These are phyloP conservation scores for Phytophthora ramorum DNA, from an alignment of 352 stramenopile genomes.

Conservation along the genomic window DNA sequence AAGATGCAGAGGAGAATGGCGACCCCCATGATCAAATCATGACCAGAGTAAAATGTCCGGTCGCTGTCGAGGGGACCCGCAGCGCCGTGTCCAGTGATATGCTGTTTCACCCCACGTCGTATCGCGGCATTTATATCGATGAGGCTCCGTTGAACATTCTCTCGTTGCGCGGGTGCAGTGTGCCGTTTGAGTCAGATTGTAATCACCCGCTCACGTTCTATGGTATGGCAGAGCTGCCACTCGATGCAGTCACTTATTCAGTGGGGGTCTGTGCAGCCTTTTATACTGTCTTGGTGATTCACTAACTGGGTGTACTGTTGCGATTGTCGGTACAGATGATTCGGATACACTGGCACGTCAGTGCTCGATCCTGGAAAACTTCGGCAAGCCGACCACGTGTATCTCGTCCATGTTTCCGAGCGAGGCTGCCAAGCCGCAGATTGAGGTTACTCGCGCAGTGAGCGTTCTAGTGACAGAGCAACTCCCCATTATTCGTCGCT, in stretches of 20 bases:
- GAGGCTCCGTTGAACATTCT: conserved; percentile 34
- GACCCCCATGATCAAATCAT: neutral
- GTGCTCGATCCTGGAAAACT: conserved; percentile 41
- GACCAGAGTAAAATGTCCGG: neutral
- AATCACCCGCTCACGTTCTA: conserved; percentile 41
- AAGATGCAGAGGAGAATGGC: neutral
- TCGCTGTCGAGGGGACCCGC: neutral
- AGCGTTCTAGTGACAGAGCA: conserved; percentile 32
- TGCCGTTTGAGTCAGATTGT: conserved; percentile 25
- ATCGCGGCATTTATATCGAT: conserved; percentile 33
- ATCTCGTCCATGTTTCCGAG: conserved; percentile 41
- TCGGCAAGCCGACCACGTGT: conserved; percentile 42
- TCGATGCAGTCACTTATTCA: neutral
- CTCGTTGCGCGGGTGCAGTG: conserved; percentile 6
- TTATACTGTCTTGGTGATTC: conserved; percentile 5
- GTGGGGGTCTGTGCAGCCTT: neutral
- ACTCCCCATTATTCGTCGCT: conserved; percentile 37
- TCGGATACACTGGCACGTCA: conserved; percentile 29
- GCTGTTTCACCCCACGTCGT: conserved; percentile 38
- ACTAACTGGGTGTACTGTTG: no score
- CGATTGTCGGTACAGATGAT: conserved; percentile 27
- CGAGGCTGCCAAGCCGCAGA: conserved; percentile 27
- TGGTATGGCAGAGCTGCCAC: conserved; percentile 26
- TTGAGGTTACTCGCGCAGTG: conserved; percentile 38
- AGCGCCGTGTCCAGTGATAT: neutral